Base-by-base conservation (phyloP, 805 yeast genomes). In the Alloascoidea hylecoeti region DNA sequence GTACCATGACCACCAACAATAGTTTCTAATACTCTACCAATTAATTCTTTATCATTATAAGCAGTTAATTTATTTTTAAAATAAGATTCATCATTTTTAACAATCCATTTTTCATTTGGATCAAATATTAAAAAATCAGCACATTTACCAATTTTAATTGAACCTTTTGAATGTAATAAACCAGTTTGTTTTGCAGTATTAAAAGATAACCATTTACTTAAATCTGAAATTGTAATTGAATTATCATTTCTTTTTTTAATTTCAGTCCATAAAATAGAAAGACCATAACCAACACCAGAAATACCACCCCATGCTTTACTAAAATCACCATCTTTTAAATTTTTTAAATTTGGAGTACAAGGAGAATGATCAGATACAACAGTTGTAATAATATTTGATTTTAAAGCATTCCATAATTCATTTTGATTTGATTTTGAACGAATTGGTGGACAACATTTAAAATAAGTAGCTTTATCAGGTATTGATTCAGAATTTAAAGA, bases 361-460 rank as follows among this genome's bases (percentile, higher is more conserved):
- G 96, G 96, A 3, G 95, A 83, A 58, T 88, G 97, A 56, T 88
- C 96, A 9, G 94, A 81, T 4, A 89, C 96, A 3, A 88, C 94
- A 2, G 95, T 77, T 13, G 82, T 71, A 42, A 89, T 78, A 19
- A 76, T 60, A 30, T 73, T 75, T 16, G 66, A 66, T 39, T 70
- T 55, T 23, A 89, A 62, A 0, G 89, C 96, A 40, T 68, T 59
- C 96, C 96, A 89, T 35, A 88, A 66, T 30, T 69, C 64, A 34
- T 66, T 57, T 46, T 92, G 68, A 56, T 89, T 89, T 34, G 67
- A 66, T 44, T 78, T 76, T 1, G 80, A 63, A 43, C 97, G 65
- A 46, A 88, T 88, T 2, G 97, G 97, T 1, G 97, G 97, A 56
- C 96, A 89, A 53, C 96, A 89, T 58, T 88, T 88, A 68, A 70